Evolutionary conservation across 331 rosid genomes (phyloP).

Genomic region (Malus hybrid): DNA sequence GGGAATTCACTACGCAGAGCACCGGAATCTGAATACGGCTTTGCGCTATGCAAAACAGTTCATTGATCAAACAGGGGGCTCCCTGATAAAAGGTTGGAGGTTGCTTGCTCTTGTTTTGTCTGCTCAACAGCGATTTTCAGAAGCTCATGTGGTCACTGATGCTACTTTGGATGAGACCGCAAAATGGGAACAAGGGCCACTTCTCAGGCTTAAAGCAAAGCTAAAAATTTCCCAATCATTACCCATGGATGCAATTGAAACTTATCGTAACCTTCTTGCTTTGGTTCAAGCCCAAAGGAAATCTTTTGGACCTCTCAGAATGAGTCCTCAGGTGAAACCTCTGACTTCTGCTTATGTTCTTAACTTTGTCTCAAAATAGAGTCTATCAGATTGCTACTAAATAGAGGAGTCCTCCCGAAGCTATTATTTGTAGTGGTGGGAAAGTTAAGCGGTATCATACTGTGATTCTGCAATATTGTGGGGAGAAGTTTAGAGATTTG

Average conservation of each 20-base stretch:
- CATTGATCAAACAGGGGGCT: slow-evolving; percentile 85
- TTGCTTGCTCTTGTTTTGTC: slow-evolving; percentile 85
- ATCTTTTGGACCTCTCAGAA: slow-evolving; percentile 60
- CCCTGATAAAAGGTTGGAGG: slow-evolving; percentile 75
- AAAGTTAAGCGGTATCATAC: not conserved
- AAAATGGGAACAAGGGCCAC: slow-evolving; percentile 94
- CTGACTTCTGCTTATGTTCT: slow-evolving; percentile 13
- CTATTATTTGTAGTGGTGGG: not conserved
- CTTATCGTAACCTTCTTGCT: slow-evolving; percentile 85
- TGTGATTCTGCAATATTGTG: not conserved
- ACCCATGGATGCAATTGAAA: slow-evolving; percentile 89
- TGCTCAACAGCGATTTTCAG: slow-evolving; percentile 74
- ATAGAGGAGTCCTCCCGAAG: not conserved
- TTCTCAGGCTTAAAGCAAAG: slow-evolving; percentile 86
- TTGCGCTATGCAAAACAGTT: slow-evolving; percentile 60
- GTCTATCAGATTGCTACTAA: not conserved
- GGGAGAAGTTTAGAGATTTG: not conserved
- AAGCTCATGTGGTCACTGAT: slow-evolving; percentile 89
- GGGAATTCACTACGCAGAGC: slow-evolving; percentile 73
- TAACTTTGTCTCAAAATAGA: not conserved
- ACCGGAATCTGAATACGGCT: slow-evolving; percentile 72
- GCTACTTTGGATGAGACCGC: slow-evolving; percentile 92
- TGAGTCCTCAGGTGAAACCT: slow-evolving; percentile 46
- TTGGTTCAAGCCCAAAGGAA: slow-evolving; percentile 93
- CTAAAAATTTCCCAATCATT: slow-evolving; percentile 63